A percentile compares a stretch with the other conserved stretches of the same genome.
These are phyloP conservation scores for Vaccinium myrtillus DNA, from an alignment of 148 eudicot species.

Conservation along the genomic window DNA sequence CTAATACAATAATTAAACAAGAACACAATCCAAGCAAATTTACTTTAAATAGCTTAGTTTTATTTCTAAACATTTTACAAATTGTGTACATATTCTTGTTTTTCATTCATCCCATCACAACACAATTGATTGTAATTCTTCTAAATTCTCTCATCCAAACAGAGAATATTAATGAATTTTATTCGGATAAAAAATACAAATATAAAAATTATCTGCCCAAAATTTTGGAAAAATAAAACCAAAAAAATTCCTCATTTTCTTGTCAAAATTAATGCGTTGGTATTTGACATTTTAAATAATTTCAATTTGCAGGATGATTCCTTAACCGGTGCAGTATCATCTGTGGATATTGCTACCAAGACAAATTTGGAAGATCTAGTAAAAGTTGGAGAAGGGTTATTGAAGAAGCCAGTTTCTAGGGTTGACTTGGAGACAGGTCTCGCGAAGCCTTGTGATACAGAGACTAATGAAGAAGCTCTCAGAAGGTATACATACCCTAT, in stretches of 20 bases:
- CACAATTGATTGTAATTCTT: too few relatives aligned
- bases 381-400: constrained; percentile 15
- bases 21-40: too few relatives aligned
- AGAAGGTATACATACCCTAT: neutral
- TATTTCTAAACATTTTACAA: too few relatives aligned
- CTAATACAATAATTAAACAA: too few relatives aligned
- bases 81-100: too few relatives aligned
- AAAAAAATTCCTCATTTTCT: neutral
- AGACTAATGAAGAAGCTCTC: constrained; percentile 19
- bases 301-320: constrained; percentile 13
- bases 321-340: constrained; percentile 11
- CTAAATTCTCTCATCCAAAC: too few relatives aligned
- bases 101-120: too few relatives aligned
- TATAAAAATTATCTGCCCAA: too few relatives aligned
- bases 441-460: neutral
- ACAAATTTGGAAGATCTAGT: constrained; percentile 17
- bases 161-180: too few relatives aligned
- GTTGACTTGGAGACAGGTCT: constrained; percentile 12
- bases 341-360: constrained; percentile 15
- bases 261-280: neutral
- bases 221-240: too few relatives aligned
- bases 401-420: constrained; percentile 17
- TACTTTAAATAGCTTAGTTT: too few relatives aligned
- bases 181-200: too few relatives aligned
- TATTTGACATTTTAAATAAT: neutral